Evolutionary conservation across 2,329 filamentous ascomycete species (phyloP).

Genomic region (Clathrospora elynae): DNA sequence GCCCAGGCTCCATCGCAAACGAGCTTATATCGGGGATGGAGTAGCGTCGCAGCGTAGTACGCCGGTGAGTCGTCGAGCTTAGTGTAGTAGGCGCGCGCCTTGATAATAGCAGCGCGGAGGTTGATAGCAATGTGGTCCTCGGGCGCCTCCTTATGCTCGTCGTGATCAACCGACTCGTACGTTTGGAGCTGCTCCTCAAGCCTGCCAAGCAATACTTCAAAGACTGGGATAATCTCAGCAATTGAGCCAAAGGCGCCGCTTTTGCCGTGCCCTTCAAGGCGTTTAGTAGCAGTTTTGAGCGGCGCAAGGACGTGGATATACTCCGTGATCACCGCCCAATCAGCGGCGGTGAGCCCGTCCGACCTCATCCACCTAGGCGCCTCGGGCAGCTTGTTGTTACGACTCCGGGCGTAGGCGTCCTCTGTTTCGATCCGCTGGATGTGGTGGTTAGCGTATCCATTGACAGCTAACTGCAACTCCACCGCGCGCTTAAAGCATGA

Average conservation of each 20-base stretch:
- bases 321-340: constrained; percentile 7
- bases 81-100: constrained; percentile 7
- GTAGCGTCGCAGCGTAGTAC: constrained; percentile 8
- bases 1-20: constrained; percentile 1
- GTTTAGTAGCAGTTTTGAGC: background rate
- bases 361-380: constrained; percentile 2
- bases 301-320: constrained; percentile 3
- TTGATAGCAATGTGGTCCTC: constrained; percentile 8
- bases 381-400: background rate
- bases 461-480: background rate
- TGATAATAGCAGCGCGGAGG: background rate
- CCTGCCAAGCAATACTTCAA: background rate
- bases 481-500: constrained; percentile 4
- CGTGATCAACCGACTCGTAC: background rate
- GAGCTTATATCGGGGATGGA: constrained; percentile 7
- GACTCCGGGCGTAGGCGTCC: background rate
- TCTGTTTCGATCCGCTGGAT: background rate
- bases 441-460: background rate
- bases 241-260: background rate
- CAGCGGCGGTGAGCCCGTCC: constrained; percentile 1
- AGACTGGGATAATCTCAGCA: constrained; percentile 8
- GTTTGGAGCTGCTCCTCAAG: background rate
- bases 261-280: background rate
- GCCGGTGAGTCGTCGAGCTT: constrained; percentile 9
- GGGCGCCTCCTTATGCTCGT: background rate